phyloP scores from a whole-genome alignment of 129 eudicot species.

The Flaveria trinervia region DNA sequence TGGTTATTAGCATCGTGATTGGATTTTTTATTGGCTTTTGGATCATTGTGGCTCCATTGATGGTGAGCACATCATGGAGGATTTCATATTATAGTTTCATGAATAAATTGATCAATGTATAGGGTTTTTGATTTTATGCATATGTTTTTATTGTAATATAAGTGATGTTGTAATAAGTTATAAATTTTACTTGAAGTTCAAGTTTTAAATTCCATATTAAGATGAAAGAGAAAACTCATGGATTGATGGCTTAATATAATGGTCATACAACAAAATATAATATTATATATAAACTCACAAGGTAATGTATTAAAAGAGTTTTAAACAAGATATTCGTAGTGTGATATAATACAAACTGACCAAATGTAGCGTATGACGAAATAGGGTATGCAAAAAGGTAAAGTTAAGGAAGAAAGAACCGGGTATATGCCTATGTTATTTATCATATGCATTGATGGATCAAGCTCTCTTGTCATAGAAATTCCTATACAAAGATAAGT shows the following conservation, averaged over 20 bases:
- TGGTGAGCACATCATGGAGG: conserved; percentile 19
- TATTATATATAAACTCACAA: too few species aligned
- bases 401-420: background rate
- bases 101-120: background rate
- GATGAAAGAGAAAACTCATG: too few species aligned
- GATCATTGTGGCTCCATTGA: conserved; percentile 19
- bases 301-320: too few species aligned
- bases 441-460: background rate
- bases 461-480: background rate
- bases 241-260: too few species aligned
- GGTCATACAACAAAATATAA: too few species aligned
- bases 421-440: too few species aligned
- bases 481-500: background rate
- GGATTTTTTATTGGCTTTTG: conserved; percentile 20
- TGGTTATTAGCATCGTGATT: conserved; percentile 15
- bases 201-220: too few species aligned
- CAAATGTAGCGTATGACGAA: too few species aligned
- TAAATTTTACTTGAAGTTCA: background rate
- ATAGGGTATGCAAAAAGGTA: background rate
- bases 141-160: background rate
- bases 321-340: too few species aligned
- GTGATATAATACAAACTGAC: too few species aligned
- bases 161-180: conserved; percentile 9
- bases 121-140: conserved; percentile 5
- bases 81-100: conserved; percentile 1